A percentile compares a stretch with the other conserved stretches of the same genome.
Evolutionary conservation across 768 basidiomycete genomes (phyloP).

Genomic region (Termitomyces sp.): DNA sequence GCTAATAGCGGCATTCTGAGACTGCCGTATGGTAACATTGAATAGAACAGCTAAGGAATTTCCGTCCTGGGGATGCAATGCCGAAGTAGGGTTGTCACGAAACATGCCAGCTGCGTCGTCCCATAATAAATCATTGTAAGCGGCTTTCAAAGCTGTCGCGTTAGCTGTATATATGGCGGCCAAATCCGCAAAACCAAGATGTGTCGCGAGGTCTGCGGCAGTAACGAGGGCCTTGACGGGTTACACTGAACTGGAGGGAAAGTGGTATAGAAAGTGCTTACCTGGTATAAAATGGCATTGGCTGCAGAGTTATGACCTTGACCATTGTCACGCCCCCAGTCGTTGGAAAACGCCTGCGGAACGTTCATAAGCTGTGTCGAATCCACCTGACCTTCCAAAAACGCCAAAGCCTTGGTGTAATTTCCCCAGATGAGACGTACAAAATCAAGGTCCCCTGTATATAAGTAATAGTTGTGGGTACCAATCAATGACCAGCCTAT

Average conservation of each 20-base stretch:
- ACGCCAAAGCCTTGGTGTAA: constrained; percentile 32
- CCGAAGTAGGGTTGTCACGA: constrained; percentile 37
- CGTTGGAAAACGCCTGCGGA: constrained; percentile 33
- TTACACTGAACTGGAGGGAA: neutral
- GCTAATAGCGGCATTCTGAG: constrained; percentile 37
- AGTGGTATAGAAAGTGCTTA: constrained; percentile 7
- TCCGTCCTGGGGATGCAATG: constrained; percentile 43
- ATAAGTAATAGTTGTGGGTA: constrained; percentile 35
- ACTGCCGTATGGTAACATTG: constrained; percentile 32
- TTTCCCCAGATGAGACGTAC: constrained; percentile 38
- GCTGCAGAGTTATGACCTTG: constrained; percentile 42
- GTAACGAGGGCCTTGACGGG: constrained; percentile 25
- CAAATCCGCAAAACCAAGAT: constrained; percentile 19
- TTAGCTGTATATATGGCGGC: constrained; percentile 23
- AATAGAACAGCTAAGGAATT: constrained; percentile 44
- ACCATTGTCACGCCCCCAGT: constrained; percentile 43
- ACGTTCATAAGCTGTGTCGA: constrained; percentile 33
- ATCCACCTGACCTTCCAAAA: constrained; percentile 36
- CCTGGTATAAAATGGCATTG: constrained; percentile 40
- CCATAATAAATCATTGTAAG: constrained; percentile 41
- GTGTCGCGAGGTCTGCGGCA: constrained; percentile 28
- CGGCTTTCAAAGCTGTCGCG: constrained; percentile 31
- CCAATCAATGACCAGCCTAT: constrained; percentile 46
- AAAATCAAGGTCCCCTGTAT: constrained; percentile 42
- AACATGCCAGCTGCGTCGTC: constrained; percentile 36